phyloP scores from a whole-genome alignment of 2,329 filamentous ascomycete genomes.

The Neophaeococcomyces aloes region DNA sequence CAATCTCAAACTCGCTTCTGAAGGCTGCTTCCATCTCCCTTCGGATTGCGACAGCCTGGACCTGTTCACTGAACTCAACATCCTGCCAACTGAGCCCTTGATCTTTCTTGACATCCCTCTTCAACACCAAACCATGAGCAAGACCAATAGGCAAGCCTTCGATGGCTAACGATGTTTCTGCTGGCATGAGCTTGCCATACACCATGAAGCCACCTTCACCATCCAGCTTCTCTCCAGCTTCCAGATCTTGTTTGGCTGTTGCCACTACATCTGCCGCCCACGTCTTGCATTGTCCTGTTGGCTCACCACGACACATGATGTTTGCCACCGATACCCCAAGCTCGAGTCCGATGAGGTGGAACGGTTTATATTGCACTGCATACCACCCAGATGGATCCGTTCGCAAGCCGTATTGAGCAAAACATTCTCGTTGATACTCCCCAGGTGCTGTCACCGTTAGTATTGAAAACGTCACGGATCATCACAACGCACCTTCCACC shows the following conservation, averaged over 20 bases:
- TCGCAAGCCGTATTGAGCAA: conserved; percentile 42
- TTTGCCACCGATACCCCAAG: conserved; percentile 35
- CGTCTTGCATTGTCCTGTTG: conserved; percentile 36
- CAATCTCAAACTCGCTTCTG: conserved; percentile 9
- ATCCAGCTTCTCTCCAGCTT: conserved; percentile 36
- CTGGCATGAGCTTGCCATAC: conserved; percentile 36
- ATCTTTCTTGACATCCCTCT: conserved; percentile 33
- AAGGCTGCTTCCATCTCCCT: conserved; percentile 37
- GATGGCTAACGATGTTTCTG: conserved; percentile 31
- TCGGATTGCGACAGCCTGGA: conserved; percentile 31
- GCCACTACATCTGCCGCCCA: conserved; percentile 39
- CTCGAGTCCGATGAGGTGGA: conserved; percentile 39
- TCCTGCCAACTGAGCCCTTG: conserved; percentile 36
- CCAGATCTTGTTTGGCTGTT: conserved; percentile 37
- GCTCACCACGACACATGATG: conserved; percentile 38
- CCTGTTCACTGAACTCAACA: conserved; percentile 34
- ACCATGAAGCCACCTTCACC: conserved; percentile 39
- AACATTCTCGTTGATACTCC: conserved; percentile 43
- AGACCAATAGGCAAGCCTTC: conserved; percentile 36
- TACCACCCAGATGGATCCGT: conserved; percentile 34
- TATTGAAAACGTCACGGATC: conserved; percentile 33
- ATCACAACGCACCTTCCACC: conserved; percentile 34
- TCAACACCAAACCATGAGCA: conserved; percentile 34
- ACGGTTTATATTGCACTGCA: conserved; percentile 39
- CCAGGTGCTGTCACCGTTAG: conserved; percentile 35